A percentile compares a stretch with the other conserved stretches of the same genome.
Conservation (phyloP, 805 yeast genomes). For the Ogataea glucozyma region DNA sequence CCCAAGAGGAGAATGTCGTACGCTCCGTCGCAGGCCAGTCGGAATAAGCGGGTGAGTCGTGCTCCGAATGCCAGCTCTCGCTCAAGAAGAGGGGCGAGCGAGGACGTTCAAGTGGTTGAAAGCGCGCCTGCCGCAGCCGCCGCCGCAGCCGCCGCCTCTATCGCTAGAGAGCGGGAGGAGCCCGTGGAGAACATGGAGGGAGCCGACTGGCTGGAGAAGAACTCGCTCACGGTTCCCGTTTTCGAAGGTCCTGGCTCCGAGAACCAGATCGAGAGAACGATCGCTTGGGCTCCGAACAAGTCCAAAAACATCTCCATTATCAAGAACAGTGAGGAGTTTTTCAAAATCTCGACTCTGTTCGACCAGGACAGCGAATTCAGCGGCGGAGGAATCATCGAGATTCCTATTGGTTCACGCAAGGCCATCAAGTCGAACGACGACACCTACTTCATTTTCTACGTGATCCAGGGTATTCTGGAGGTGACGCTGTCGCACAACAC, state of each 20-base stretch:
- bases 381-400: constrained; percentile 72
- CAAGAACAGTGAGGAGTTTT: constrained; percentile 50
- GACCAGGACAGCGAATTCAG: constrained; percentile 61
- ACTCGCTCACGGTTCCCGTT: constrained; percentile 47
- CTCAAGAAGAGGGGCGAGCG: constrained; percentile 3
- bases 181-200: constrained; percentile 40
- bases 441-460: constrained; percentile 73
- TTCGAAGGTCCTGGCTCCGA: constrained; percentile 52
- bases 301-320: constrained; percentile 46
- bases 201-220: constrained; percentile 52
- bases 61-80: constrained; percentile 19
- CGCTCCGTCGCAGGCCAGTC: constrained; percentile 13
- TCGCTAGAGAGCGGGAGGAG: constrained; percentile 38
- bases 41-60: constrained; percentile 22
- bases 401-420: constrained; percentile 64
- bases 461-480: constrained; percentile 68
- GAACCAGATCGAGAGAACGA: constrained; percentile 41
- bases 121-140: too few species aligned
- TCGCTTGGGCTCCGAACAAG: constrained; percentile 68
- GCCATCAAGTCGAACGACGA: constrained; percentile 61
- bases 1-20: constrained; percentile 18
- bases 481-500: constrained; percentile 59
- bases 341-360: constrained; percentile 63
- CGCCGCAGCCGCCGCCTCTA: too few species aligned
- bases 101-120: constrained; percentile 27